Percentiles rank a stretch among this genome's conserved stretches.
Evolutionary conservation across 2,329 filamentous ascomycete genomes (phyloP).

Genomic region (Epichloe festucae): DNA sequence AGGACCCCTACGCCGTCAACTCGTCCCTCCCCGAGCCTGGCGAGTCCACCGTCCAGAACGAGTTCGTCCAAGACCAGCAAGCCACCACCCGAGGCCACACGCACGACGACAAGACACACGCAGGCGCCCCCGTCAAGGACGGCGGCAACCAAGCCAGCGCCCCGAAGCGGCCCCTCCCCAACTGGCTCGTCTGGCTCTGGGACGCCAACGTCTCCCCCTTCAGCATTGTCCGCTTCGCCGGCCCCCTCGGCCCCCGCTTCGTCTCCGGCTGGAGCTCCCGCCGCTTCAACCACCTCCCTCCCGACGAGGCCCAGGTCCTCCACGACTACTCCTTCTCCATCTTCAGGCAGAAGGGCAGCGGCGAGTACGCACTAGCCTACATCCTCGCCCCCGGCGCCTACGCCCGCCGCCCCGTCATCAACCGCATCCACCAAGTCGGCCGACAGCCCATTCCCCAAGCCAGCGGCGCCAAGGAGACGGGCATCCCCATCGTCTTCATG

Average conservation of each 20-base stretch:
- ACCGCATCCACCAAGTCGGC: constrained; percentile 75
- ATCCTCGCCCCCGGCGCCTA: constrained; percentile 89
- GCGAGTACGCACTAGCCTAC: constrained; percentile 87
- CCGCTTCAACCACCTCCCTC: constrained; percentile 78
- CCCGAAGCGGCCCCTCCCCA: constrained; percentile 50
- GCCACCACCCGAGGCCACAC: constrained; percentile 16
- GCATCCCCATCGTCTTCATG: constrained; percentile 79
- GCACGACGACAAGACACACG: not conserved
- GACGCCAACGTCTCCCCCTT: constrained; percentile 96
- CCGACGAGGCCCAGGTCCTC: constrained; percentile 66
- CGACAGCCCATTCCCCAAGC: constrained; percentile 43
- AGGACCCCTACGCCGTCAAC: constrained; percentile 79
- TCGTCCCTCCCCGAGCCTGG: constrained; percentile 67
- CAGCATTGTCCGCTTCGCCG: constrained; percentile 74
- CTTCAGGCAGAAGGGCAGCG: constrained; percentile 82
- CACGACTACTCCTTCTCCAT: constrained; percentile 92
- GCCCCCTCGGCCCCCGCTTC: constrained; percentile 79
- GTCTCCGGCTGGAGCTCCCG: constrained; percentile 92
- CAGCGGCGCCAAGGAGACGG: constrained; percentile 36
- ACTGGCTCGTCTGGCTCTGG: constrained; percentile 90
- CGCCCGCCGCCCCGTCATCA: constrained; percentile 75
- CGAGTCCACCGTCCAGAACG: constrained; percentile 59
- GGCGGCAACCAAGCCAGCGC: constrained; percentile 19
- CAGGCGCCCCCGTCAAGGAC: not conserved
- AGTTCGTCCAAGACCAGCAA: constrained; percentile 66